phyloP scores from a whole-genome alignment of 352 stramenopile species.

The Globisporangium heterothallicum region DNA sequence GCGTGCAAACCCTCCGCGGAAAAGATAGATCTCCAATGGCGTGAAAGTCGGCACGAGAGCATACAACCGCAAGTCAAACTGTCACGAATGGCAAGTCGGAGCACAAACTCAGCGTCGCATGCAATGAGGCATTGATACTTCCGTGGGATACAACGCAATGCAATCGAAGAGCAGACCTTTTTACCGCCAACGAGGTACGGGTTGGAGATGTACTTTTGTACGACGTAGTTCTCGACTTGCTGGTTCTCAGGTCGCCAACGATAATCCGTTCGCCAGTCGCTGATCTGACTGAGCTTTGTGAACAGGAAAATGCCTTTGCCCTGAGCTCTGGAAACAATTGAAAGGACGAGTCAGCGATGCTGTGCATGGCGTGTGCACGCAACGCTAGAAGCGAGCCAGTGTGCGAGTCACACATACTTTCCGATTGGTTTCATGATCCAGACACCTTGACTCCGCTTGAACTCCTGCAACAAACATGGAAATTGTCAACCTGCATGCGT shows the following conservation, averaged over 20 bases:
- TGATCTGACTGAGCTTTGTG: constrained; percentile 91
- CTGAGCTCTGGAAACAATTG: constrained; percentile 44
- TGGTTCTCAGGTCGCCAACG: constrained; percentile 71
- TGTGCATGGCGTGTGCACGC: not conserved
- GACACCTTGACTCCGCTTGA: constrained; percentile 86
- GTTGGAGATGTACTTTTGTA: constrained; percentile 92
- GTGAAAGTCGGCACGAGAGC: constrained; percentile 91
- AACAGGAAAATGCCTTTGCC: constrained; percentile 94
- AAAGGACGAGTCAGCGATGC: not conserved
- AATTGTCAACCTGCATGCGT: not conserved
- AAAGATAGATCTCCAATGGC: constrained; percentile 90
- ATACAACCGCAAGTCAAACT: constrained; percentile 93
- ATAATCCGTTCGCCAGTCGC: constrained; percentile 90
- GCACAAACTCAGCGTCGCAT: too few species aligned
- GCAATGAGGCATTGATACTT: too few species aligned
- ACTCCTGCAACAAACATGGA: constrained; percentile 44
- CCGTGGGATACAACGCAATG: too few species aligned
- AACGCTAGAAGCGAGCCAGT: constrained; percentile 10
- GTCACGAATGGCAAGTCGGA: not conserved
- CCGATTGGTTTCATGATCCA: constrained; percentile 98
- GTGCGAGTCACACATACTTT: too few species aligned
- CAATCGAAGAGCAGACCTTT: too few species aligned
- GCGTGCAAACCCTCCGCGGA: constrained; percentile 86
- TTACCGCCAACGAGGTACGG: constrained; percentile 92
- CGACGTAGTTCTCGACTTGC: constrained; percentile 90